Base-by-base conservation (phyloP, 805 yeast species). In the Lipomyces yamanashiensis region DNA sequence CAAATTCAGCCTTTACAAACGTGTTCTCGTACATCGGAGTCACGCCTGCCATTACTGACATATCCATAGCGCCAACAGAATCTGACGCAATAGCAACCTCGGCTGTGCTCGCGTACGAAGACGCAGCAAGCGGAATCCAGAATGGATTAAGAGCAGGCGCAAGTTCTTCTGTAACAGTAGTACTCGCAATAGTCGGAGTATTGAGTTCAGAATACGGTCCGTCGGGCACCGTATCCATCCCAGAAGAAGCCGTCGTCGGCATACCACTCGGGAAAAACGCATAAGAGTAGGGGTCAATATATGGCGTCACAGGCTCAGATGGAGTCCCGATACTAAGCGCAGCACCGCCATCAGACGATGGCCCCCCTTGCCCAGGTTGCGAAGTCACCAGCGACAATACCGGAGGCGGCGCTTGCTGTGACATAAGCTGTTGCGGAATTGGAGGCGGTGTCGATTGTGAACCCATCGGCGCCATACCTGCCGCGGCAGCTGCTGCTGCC, bases 401-500 rank as follows among this genome's bases (percentile, higher is more conserved):
- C 3, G 28, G 28, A 17, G 19, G 15, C 49, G 19, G 21, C 49
- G 28, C 23, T 13, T 19, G 13, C 49, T 12, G 21, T 21, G 52
- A 28, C 28, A 5, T 36, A 19, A 48, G 13, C 52, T 7, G 8
- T 5, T 28, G 37, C 37, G 34, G 7, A 1, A 48, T 48, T 13
- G 55, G 43, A 3, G 43, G 43, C 23, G 41, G 40, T 33, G 37
- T 13, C 19, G 57, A 8, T 6, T 53, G 57, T n/a, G 57, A 53
- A n/a, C 33, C 34, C 15, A 41, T 33, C 21, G 47, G 57, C 12
- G 47, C 57, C 48, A 41, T 41, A 6, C 39, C 48, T 10, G 57
- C 48, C 10, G 57, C 57, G n/a, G 45, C 57, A 9, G 57, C 57
- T 5, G 57, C 55, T 9, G 55, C 55, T 9, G 47, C 37, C 48